Evolutionary conservation across 768 basidiomycete genomes (phyloP).

Genomic region (Russula lepida): DNA sequence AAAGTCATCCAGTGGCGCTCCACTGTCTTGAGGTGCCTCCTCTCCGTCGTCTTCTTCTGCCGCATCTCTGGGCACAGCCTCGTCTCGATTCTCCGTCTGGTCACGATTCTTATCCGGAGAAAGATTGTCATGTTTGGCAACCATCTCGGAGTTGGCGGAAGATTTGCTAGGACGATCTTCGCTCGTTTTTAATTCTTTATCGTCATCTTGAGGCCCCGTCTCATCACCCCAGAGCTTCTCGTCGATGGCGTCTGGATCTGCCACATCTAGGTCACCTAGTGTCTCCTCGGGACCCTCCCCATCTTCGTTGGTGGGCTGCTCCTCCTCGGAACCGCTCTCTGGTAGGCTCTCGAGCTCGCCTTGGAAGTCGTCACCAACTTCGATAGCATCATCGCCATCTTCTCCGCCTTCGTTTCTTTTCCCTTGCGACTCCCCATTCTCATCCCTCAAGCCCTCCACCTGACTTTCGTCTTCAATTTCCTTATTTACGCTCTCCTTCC

Average conservation of each 20-base stretch:
- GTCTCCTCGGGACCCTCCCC: conserved; percentile 74
- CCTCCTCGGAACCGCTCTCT: conserved; percentile 47
- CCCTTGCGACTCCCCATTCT: conserved; percentile 29
- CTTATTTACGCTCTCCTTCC: conserved; percentile 81
- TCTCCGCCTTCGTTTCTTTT: conserved; percentile 34
- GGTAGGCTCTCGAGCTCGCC: conserved; percentile 80
- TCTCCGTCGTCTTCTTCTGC: conserved; percentile 33
- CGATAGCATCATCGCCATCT: conserved; percentile 64
- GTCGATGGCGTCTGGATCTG: conserved; percentile 79
- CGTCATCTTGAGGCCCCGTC: conserved; percentile 43
- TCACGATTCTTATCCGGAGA: conserved; percentile 26
- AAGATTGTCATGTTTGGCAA: conserved; percentile 50
- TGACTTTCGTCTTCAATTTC: conserved; percentile 96
- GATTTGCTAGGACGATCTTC: conserved; percentile 51
- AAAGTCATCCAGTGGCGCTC: conserved; percentile 66
- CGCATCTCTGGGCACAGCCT: conserved; percentile 25
- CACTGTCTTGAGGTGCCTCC: conserved; percentile 41
- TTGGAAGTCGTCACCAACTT: conserved; percentile 87
- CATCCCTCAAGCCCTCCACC: conserved; percentile 83
- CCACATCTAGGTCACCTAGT: conserved; percentile 70
- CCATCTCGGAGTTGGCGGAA: conserved; percentile 53
- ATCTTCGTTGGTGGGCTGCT: conserved; percentile 41
- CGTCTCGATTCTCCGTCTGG: conserved; percentile 24
- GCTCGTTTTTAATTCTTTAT: conserved; percentile 48
- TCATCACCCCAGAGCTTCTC: conserved; percentile 98